These are phyloP conservation scores for Termitomyces sp. DNA, from an alignment of 768 basidiomycete genomes.

Conservation along the genomic window DNA sequence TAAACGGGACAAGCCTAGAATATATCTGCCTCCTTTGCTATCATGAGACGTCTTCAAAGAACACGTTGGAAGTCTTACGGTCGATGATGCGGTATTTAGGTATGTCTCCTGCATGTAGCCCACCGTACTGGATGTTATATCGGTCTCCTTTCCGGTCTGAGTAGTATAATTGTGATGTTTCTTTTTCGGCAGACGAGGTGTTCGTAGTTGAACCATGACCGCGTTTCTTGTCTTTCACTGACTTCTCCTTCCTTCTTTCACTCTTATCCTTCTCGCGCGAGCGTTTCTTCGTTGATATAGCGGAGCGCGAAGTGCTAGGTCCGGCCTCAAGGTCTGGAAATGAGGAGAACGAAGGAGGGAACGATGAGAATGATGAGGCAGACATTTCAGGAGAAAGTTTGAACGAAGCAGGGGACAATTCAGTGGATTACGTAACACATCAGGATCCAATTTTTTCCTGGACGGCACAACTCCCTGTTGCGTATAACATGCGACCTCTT, in stretches of 20 bases:
- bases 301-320: constrained; percentile 24
- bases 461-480: background rate
- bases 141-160: constrained; percentile 65
- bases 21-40: constrained; percentile 50
- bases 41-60: constrained; percentile 41
- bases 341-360: constrained; percentile 63
- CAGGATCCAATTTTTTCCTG: constrained; percentile 6
- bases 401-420: background rate
- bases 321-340: constrained; percentile 60
- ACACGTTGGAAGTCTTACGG: constrained; percentile 37
- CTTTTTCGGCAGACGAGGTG: constrained; percentile 18
- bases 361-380: constrained; percentile 55
- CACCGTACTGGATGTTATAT: constrained; percentile 64
- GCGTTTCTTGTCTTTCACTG: constrained; percentile 23
- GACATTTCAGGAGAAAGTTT: constrained; percentile 28
- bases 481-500: constrained; percentile 75
- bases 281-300: constrained; percentile 10
- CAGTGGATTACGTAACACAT: constrained; percentile 9
- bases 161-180: constrained; percentile 40
- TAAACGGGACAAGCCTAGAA: constrained; percentile 55
- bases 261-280: constrained; percentile 22
- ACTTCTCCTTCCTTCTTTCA: constrained; percentile 17
- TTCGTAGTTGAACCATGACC: constrained; percentile 18
- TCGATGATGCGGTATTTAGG: constrained; percentile 59
- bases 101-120: constrained; percentile 53